Percentiles rank a stretch among this genome's conserved stretches.
phyloP scores from a whole-genome alignment of 805 yeast genomes.

The Candida maesae region DNA sequence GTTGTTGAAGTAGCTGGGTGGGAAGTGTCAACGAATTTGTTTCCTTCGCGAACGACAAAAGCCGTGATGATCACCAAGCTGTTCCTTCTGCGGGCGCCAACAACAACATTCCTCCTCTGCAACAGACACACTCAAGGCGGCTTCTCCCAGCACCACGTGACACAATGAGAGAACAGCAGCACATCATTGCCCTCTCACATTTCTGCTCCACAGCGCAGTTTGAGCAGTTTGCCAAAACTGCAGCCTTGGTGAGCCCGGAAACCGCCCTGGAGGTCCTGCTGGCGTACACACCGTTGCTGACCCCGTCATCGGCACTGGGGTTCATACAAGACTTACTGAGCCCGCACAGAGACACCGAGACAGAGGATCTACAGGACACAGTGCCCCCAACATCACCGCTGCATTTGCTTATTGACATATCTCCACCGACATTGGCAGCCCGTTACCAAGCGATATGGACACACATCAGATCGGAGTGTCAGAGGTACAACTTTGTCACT shows the following conservation, averaged over 20 bases:
- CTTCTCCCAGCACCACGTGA: too few relatives aligned
- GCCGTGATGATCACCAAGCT: not conserved
- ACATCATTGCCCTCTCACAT: slow-evolving; percentile 4
- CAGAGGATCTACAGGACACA: slow-evolving; percentile 2
- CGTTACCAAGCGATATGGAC: slow-evolving; percentile 1
- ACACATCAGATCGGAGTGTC: slow-evolving; percentile 1
- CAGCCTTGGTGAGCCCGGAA: slow-evolving; percentile 1
- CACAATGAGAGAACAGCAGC: slow-evolving; percentile 5
- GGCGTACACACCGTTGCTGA: slow-evolving; percentile 11
- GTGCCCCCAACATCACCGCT: not conserved
- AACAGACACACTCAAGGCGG: too few relatives aligned
- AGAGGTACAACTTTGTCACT: slow-evolving; percentile 3
- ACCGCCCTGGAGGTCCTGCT: slow-evolving; percentile 8
- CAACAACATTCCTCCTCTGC: too few relatives aligned
- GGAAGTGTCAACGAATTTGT: too few relatives aligned
- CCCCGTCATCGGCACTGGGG: slow-evolving; percentile 6
- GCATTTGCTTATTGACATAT: slow-evolving; percentile 6
- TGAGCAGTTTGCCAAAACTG: not conserved
- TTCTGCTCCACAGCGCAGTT: slow-evolving; percentile 3
- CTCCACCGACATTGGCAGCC: slow-evolving; percentile 3
- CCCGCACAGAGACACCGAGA: not conserved
- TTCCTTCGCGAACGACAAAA: not conserved
- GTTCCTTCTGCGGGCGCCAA: too few relatives aligned
- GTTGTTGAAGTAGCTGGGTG: too few relatives aligned
- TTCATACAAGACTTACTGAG: slow-evolving; percentile 1